Base-by-base conservation (phyloP, 306 rosid genomes). In the Nissolia schottii region DNA sequence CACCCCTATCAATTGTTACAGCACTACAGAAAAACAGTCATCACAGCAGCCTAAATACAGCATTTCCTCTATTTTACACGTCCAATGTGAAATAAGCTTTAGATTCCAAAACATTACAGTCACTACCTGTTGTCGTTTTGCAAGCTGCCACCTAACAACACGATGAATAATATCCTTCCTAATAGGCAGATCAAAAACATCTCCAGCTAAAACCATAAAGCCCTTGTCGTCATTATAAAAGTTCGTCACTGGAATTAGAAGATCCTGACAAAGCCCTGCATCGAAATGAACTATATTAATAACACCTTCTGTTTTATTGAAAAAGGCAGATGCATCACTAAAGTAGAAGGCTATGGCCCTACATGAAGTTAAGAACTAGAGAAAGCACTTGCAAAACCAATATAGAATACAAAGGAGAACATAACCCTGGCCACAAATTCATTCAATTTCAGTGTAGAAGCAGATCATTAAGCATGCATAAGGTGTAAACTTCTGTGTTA, bases 141-240 rank as follows among this genome's bases (percentile, higher is more conserved):
- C 96, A 43, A 87, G 96, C 81, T 94, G 99, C 97, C 99, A 94
- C 70, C 82, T 75, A 18, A 94, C 99, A 73, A 94, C 96, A 6
- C 88, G 89, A 53, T 94, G 99, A 64, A 91, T 46, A 71, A 95
- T 91, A 63, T 91, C 97, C 87, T 95, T 95, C 76, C 97, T 86
- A 57, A 95, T 89, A 51, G 96, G 96, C 46, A 91, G 67, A 60
- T 95, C 96, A 71, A 95, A 91, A 76, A 95, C 93, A 84, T 91
- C 97, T 53, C 97, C 99, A 81, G 93, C 87, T 77, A 88, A 89
- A 67, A 95, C 92, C 88, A 87, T 87, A 43, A 83, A 82, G 70
- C 98, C 98, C 80, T 86, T 94, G 71, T 89, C 96, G 79, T 95
- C 96, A 58, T 82, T 79, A 73, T 81, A 74, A 75, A 95, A 91